Evolutionary conservation across 768 basidiomycete species (phyloP), one percentile per base, ranked within the genome.

Genomic region (Rickenella mellea): DNA sequence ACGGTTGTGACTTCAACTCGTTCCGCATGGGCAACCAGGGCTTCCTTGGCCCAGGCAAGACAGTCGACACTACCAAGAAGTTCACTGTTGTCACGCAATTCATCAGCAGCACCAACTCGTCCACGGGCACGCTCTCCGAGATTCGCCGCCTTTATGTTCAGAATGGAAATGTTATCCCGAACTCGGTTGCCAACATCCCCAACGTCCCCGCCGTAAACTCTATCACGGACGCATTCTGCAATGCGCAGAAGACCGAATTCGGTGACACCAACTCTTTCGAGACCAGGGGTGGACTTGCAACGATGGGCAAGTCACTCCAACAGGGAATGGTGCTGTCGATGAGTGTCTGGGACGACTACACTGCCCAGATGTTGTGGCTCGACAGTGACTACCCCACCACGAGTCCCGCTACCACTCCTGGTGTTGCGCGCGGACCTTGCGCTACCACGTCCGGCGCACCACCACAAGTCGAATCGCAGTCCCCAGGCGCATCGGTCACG

Each of bases 1-100:
- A 71, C 48, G 74, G 75, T 35, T 77, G 75, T 57, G 75, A 76
- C 52, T 77, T 74, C 68, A 77, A 76, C 70, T 72, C 75, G 22
- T 78, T 53, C 67, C 73, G 74, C 53, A 65, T 71, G 69, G 73
- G 74, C 27, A 52, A 63, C 57, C 19, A 36, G 44, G 45, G 53
- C 40, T 77, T 74, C 69, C 65, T 66, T 53, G 75, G 75, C 30
- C 53, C 54, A n/a, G 68, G 67, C 45, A 49, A 53, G 53, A 71
- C 62, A 41, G 66, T 76, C 55, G 68, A 76, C 64, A 76, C 73
- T 54, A 63, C 44, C 56, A 53, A 59, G 48, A 64, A 63, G 50
- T 64, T 77, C 64, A 77, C 74, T 42, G 69, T 76, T 50, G 73
- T 76, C 56, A 75, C 74, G 39, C 74, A 77, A 55, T 76, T 76